These are phyloP conservation scores for Curvularia verruculosa DNA, from an alignment of 2,329 filamentous ascomycete species.

Conservation along the genomic window DNA sequence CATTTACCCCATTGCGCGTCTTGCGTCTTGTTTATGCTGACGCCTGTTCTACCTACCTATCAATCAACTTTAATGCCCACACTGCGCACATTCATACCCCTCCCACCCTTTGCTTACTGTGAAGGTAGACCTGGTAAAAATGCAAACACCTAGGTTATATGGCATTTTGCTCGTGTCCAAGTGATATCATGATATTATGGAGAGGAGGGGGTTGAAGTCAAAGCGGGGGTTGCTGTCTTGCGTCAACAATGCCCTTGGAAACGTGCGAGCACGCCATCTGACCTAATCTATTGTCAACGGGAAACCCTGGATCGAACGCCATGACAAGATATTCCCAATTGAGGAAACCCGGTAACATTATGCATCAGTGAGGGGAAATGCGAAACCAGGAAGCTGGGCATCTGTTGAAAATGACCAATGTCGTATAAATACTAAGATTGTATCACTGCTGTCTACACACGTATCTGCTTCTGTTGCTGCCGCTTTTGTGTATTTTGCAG, in stretches of 20 bases:
- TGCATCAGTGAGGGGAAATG: not conserved
- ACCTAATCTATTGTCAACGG: constrained; percentile 36
- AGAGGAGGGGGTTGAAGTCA: not conserved
- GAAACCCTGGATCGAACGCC: not conserved
- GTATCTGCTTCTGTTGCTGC: not conserved
- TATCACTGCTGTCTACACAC: not conserved
- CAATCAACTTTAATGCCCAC: not conserved
- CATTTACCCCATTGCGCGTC: not conserved
- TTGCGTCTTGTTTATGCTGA: constrained; percentile 13
- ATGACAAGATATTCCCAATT: not conserved
- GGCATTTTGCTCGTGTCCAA: not conserved
- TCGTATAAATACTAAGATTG: not conserved
- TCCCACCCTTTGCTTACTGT: not conserved
- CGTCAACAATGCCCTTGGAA: constrained; percentile 8
- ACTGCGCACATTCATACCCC: not conserved
- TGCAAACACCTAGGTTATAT: not conserved
- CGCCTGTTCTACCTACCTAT: constrained; percentile 5
- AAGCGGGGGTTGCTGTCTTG: constrained; percentile 7
- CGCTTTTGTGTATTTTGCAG: not conserved
- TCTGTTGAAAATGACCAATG: not conserved
- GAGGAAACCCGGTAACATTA: not conserved
- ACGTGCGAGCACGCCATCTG: constrained; percentile 39
- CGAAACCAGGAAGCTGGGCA: not conserved
- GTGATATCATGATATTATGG: not conserved
- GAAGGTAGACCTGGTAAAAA: not conserved